phyloP scores from a whole-genome alignment of 2,329 filamentous ascomycete species.

The Fusarium musae region DNA sequence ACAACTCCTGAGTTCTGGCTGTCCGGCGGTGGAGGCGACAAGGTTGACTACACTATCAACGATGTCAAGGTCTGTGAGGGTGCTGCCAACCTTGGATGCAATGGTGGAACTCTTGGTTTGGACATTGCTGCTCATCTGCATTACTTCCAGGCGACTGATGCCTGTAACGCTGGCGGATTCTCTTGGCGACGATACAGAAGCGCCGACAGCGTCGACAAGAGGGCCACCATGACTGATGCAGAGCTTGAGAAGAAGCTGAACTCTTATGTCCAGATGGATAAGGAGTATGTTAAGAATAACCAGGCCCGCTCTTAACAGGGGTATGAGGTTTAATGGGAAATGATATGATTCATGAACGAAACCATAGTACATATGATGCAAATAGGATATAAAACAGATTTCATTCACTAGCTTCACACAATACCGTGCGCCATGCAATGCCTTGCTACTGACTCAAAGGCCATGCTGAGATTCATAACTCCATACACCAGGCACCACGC shows the following conservation, averaged over 20 bases:
- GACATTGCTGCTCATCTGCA: slow-evolving; percentile 58
- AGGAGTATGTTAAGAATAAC: slow-evolving; percentile 43
- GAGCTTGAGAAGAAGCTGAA: slow-evolving; percentile 55
- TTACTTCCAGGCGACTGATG: slow-evolving; percentile 60
- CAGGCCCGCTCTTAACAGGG: slow-evolving; percentile 11
- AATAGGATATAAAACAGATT: not conserved
- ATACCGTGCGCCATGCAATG: slow-evolving; percentile 11
- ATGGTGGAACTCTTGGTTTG: slow-evolving; percentile 60
- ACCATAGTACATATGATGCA: slow-evolving; percentile 3
- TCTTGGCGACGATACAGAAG: slow-evolving; percentile 43
- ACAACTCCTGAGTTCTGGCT: slow-evolving; percentile 78
- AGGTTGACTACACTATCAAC: slow-evolving; percentile 50
- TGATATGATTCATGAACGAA: not conserved
- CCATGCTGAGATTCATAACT: not conserved
- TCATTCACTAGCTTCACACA: not conserved
- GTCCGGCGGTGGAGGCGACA: slow-evolving; percentile 47
- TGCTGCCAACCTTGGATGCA: slow-evolving; percentile 60
- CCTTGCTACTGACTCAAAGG: not conserved
- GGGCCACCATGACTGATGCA: slow-evolving; percentile 44
- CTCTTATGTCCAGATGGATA: slow-evolving; percentile 50
- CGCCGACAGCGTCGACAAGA: not conserved
- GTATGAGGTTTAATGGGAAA: not conserved
- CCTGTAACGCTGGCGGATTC: slow-evolving; percentile 48
- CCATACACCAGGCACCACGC: slow-evolving; percentile 8
- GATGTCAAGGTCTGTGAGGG: slow-evolving; percentile 62